Conservation (phyloP, 257 asterid species). For the Scutellaria galericulata region DNA sequence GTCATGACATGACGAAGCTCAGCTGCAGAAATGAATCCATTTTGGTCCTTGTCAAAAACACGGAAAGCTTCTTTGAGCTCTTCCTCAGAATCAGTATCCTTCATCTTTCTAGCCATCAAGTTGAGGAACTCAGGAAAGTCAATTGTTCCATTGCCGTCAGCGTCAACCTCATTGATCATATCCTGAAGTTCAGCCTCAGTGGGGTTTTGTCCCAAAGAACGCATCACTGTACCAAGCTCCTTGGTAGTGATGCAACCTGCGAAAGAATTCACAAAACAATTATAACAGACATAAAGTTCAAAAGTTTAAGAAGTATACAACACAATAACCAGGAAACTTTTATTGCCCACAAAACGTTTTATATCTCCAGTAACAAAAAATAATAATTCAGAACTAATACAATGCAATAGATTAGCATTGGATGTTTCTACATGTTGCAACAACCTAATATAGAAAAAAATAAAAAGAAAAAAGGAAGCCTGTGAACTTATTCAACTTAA, state of each 20-base stretch:
- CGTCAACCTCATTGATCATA: conserved; percentile 89
- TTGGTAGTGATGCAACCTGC: conserved; percentile 85
- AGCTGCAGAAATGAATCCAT: conserved; percentile 88
- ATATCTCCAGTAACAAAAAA: not conserved
- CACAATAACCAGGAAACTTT: not conserved
- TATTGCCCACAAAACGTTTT: not conserved
- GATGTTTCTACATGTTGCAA: not conserved
- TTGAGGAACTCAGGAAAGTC: conserved; percentile 93
- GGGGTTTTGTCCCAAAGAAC: conserved; percentile 88
- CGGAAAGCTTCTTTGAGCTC: conserved; percentile 92
- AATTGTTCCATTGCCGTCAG: conserved; percentile 86
- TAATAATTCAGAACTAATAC: not conserved
- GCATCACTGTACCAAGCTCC: conserved; percentile 91
- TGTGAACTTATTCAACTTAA: not conserved
- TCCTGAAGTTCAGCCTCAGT: conserved; percentile 92
- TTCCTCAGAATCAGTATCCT: conserved; percentile 91
- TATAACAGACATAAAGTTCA: not conserved
- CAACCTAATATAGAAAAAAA: not conserved
- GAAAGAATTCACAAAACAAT: conserved; percentile 20
- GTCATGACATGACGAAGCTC: conserved; percentile 93
- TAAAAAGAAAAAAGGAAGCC: not conserved
- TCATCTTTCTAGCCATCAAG: conserved; percentile 89
- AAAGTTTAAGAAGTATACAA: not conserved
- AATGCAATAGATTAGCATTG: not conserved
- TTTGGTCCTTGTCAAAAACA: conserved; percentile 85